Percentiles rank a stretch among this genome's conserved stretches.
Evolutionary conservation across 148 eudicot genomes (phyloP).

Genomic region (Salicornia ramosissima): DNA sequence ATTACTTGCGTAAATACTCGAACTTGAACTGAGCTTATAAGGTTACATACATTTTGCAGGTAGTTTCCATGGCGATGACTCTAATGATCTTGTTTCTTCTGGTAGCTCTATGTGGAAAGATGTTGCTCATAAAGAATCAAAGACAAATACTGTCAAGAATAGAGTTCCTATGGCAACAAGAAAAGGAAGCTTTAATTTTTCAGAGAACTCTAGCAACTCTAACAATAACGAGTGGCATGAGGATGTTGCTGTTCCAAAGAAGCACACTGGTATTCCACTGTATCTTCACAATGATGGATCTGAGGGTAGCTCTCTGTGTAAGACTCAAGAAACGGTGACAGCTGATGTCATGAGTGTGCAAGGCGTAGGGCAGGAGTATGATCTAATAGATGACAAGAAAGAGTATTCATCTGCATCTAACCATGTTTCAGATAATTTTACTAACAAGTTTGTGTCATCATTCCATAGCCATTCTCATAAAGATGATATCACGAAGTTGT

Average conservation of each 20-base stretch:
- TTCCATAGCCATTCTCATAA: constrained; percentile 33
- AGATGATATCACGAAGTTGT: constrained; percentile 36
- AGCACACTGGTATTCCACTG: constrained; percentile 22
- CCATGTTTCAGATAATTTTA: constrained; percentile 39
- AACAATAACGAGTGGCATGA: constrained; percentile 54
- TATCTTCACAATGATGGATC: constrained; percentile 51
- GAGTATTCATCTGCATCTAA: constrained; percentile 70
- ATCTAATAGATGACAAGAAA: constrained; percentile 59
- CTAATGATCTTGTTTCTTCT: constrained; percentile 45
- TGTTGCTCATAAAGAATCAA: constrained; percentile 32
- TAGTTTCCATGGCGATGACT: constrained; percentile 41
- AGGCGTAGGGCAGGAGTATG: constrained; percentile 48
- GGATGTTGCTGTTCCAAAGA: constrained; percentile 66
- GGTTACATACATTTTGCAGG: constrained; percentile 57
- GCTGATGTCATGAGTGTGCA: constrained; percentile 44
- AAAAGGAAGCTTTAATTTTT: constrained; percentile 36
- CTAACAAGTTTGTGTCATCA: constrained; percentile 38
- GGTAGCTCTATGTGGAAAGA: constrained; percentile 51
- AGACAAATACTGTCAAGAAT: constrained; percentile 33
- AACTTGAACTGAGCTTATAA: no score
- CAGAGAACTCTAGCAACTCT: constrained; percentile 33
- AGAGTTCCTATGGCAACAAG: constrained; percentile 37
- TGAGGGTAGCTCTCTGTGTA: constrained; percentile 54
- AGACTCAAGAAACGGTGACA: constrained; percentile 44
- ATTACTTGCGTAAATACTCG: no score